Conservation (phyloP, 352 stramenopile genomes). For the Globisporangium paroecandrum region DNA sequence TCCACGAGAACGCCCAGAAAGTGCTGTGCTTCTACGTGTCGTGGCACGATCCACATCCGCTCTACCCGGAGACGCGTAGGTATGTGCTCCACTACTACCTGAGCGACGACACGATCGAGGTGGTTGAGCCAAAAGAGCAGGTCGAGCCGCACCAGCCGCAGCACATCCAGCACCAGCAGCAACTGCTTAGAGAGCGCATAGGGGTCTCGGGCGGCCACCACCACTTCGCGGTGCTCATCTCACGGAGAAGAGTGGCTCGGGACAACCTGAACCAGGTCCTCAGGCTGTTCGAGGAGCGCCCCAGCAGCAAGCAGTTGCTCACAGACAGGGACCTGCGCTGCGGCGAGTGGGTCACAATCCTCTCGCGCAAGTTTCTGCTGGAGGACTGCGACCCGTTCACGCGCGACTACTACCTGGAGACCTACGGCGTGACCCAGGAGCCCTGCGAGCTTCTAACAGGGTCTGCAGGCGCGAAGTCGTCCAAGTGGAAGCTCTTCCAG, state of each 20-base stretch:
- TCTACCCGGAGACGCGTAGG: constrained; percentile 84
- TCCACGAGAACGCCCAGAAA: constrained; percentile 75
- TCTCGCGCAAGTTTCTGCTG: constrained; percentile 83
- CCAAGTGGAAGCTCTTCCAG: constrained; percentile 67
- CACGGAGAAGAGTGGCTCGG: constrained; percentile 58
- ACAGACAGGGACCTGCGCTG: constrained; percentile 74
- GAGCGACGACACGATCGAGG: constrained; percentile 89
- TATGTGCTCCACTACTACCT: constrained; percentile 93
- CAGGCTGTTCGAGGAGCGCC: constrained; percentile 12
- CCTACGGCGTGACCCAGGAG: constrained; percentile 81
- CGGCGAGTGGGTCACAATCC: constrained; percentile 81
- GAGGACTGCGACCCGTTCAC: constrained; percentile 91
- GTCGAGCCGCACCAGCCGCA: constrained; percentile 24
- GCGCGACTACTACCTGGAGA: constrained; percentile 85
- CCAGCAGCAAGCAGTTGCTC: constrained; percentile 33
- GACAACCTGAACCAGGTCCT: constrained; percentile 23
- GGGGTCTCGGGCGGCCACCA: constrained; percentile 35
- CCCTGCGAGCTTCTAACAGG: constrained; percentile 24
- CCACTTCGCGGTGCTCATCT: constrained; percentile 81
- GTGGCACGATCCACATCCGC: constrained; percentile 88
- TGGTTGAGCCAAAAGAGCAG: constrained; percentile 64
- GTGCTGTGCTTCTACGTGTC: constrained; percentile 90
- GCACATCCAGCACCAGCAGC: constrained; percentile 28
- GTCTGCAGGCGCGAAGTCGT: constrained; percentile 5
- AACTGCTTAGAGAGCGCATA: neutral